Conservation (phyloP, 805 yeast species). For the Monosporozyma aerobia region DNA sequence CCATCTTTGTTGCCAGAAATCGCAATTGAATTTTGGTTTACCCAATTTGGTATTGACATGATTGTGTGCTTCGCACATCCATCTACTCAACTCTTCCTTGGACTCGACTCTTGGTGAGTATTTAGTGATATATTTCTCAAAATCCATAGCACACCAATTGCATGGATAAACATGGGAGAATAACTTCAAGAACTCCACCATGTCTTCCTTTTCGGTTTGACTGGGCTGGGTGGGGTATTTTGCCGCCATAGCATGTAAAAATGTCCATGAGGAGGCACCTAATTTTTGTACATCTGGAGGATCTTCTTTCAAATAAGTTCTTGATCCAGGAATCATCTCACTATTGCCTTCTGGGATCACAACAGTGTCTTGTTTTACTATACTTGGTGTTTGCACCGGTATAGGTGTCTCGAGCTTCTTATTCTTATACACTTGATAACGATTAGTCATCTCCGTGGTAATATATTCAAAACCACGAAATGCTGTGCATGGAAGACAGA, state of each 20-base stretch:
- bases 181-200: conserved; percentile 57
- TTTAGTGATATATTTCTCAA: conserved; percentile 49
- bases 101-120: conserved; percentile 50
- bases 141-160: conserved; percentile 87
- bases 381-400: neutral
- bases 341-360: conserved; percentile 24
- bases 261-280: conserved; percentile 88
- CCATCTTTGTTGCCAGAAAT: conserved; percentile 91
- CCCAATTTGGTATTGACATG: conserved; percentile 81
- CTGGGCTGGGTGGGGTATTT: conserved; percentile 71
- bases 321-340: conserved; percentile 34
- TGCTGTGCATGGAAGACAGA: conserved; percentile 85
- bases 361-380: neutral
- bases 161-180: conserved; percentile 87
- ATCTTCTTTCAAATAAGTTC: conserved; percentile 40
- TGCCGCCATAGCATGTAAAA: conserved; percentile 85
- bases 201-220: conserved; percentile 53
- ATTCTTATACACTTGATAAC: neutral
- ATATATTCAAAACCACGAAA: conserved; percentile 58
- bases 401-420: neutral
- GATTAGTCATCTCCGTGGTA: neutral
- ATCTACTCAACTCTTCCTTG: conserved; percentile 74
- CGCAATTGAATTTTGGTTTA: conserved; percentile 79
- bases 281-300: conserved; percentile 83
- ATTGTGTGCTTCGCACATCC: conserved; percentile 96